These are phyloP conservation scores for Trametes hirsuta DNA, from an alignment of 1,284 basidiomycete species.

Conservation along the genomic window DNA sequence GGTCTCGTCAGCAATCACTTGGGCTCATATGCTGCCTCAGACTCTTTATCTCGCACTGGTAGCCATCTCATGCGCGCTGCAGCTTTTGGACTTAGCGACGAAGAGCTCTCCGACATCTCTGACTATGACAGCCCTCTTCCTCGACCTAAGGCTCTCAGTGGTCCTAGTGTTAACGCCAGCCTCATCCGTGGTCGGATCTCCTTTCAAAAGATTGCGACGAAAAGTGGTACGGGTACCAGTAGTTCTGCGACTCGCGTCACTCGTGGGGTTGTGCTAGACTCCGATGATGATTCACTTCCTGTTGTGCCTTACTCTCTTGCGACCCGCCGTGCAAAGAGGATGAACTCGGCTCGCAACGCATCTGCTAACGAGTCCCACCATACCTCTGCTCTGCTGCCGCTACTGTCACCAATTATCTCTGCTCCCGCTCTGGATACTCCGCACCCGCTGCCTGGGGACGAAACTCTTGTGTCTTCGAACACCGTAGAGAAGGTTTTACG, in stretches of 20 bases:
- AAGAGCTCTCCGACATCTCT: conserved; percentile 38
- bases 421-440: not conserved
- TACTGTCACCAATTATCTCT: not conserved
- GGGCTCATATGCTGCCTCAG: no score
- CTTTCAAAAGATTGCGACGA: conserved; percentile 7
- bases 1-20: not conserved
- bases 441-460: not conserved
- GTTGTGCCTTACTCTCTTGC: not conserved
- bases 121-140: conserved; percentile 24
- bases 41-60: conserved; percentile 18
- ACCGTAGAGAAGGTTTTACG: conserved; percentile 7
- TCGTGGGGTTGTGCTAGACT: conserved; percentile 16
- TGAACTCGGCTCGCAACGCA: not conserved
- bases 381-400: not conserved
- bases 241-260: conserved; percentile 12
- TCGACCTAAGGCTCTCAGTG: conserved; percentile 6
- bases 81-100: conserved; percentile 35
- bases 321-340: conserved; percentile 3
- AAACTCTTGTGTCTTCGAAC: not conserved
- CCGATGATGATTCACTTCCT: conserved; percentile 19
- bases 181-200: conserved; percentile 19
- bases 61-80: conserved; percentile 30
- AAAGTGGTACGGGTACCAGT: not conserved
- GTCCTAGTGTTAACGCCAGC: conserved; percentile 3
- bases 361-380: not conserved